These are phyloP conservation scores for Pseudocercospora cruenta DNA, from an alignment of 2,329 filamentous ascomycete genomes.

Conservation along the genomic window DNA sequence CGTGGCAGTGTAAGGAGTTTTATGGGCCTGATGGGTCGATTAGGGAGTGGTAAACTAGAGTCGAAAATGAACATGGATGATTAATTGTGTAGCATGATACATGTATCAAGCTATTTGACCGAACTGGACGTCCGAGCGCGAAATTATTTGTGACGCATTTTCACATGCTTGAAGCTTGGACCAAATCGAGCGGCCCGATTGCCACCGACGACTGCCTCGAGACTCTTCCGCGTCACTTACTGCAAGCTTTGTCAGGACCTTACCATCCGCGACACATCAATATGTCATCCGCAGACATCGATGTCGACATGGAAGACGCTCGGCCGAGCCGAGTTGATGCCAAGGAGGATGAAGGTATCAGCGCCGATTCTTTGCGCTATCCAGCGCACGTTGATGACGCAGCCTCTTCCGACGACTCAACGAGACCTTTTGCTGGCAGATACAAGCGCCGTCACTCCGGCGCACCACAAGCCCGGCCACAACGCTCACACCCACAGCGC, in stretches of 20 bases:
- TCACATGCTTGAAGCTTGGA: neutral
- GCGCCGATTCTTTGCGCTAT: neutral
- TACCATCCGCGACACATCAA: neutral
- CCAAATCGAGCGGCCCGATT: neutral
- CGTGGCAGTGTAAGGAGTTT: slow-evolving; percentile 70
- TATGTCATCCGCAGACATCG: neutral
- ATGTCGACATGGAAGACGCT: neutral
- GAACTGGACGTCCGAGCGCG: neutral
- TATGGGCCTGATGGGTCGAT: slow-evolving; percentile 68
- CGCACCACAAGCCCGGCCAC: too few species aligned
- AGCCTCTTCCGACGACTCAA: neutral
- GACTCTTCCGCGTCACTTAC: neutral
- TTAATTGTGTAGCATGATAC: too few species aligned
- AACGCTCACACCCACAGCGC: neutral
- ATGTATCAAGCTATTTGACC: neutral
- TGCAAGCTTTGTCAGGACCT: neutral
- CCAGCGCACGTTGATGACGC: neutral
- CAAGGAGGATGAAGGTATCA: neutral
- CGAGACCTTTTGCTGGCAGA: neutral
- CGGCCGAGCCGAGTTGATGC: neutral
- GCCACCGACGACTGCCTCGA: neutral
- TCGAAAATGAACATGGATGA: neutral
- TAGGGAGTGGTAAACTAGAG: slow-evolving; percentile 63
- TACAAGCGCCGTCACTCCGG: neutral
- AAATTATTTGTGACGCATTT: too few species aligned